Percentiles rank a stretch among this genome's conserved stretches.
phyloP scores from a whole-genome alignment of 768 basidiomycete species.

The Chalciporus piperatus region DNA sequence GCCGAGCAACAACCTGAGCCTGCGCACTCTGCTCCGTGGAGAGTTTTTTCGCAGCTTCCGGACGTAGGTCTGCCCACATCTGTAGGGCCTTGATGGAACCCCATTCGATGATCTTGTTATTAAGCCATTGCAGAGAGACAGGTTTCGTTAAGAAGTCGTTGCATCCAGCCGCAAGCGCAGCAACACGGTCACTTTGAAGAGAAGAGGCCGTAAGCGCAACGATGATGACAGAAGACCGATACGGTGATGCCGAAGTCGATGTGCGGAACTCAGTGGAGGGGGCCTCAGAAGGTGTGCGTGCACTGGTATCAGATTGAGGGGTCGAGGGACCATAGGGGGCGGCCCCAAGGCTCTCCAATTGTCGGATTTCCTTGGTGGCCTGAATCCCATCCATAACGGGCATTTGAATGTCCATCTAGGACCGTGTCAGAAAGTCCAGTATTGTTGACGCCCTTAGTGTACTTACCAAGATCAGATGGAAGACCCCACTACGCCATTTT shows the following conservation, averaged over 20 bases:
- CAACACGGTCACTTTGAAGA: slow-evolving; percentile 91
- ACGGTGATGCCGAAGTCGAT: slow-evolving; percentile 51
- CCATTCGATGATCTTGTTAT: slow-evolving; percentile 99
- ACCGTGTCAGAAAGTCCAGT: slow-evolving; percentile 11
- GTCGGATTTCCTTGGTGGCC: slow-evolving; percentile 93
- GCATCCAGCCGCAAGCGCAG: slow-evolving; percentile 96
- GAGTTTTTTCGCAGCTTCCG: slow-evolving; percentile 51
- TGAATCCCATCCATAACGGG: slow-evolving; percentile 98
- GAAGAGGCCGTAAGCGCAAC: slow-evolving; percentile 98
- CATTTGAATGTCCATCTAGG: slow-evolving; percentile 99
- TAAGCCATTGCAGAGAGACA: slow-evolving; percentile 91
- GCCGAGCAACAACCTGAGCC: slow-evolving; percentile 45
- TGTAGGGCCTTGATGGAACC: slow-evolving; percentile 93
- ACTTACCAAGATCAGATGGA: slow-evolving; percentile 92
- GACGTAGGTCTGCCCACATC: slow-evolving; percentile 85
- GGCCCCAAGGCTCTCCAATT: slow-evolving; percentile 73
- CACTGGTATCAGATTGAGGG: slow-evolving; percentile 51
- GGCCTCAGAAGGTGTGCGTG: slow-evolving; percentile 52
- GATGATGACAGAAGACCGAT: slow-evolving; percentile 94
- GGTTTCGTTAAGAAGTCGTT: slow-evolving; percentile 99
- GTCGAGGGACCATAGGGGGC: slow-evolving; percentile 53
- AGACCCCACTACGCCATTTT: slow-evolving; percentile 90
- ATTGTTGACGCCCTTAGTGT: background rate
- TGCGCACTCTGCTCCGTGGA: slow-evolving; percentile 46
- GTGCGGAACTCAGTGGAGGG: slow-evolving; percentile 38